Percentiles rank a stretch among this genome's conserved stretches.
These are phyloP conservation scores for Trichosporon ovoides DNA, from an alignment of 1,284 basidiomycete genomes.

Conservation along the genomic window DNA sequence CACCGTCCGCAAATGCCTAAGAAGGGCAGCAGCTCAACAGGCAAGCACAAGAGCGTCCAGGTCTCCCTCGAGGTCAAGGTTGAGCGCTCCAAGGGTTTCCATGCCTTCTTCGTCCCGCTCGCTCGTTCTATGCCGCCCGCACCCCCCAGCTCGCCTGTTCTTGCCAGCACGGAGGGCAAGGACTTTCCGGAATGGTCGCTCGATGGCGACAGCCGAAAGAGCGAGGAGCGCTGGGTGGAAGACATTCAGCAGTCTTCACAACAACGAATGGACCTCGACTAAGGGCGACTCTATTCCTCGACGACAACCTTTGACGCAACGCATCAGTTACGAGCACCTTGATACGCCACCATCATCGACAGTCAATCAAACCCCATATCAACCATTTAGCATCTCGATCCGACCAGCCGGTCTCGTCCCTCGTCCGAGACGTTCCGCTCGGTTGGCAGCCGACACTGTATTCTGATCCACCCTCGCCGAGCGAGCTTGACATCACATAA, in stretches of 20 bases:
- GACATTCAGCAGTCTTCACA: constrained; percentile 26
- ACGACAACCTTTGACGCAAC: neutral
- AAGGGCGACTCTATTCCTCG: neutral
- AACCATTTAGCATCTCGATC: neutral
- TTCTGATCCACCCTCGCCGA: neutral
- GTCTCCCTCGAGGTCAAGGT: constrained; percentile 41
- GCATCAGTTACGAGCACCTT: neutral
- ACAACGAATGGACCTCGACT: constrained; percentile 37
- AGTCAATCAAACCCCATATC: neutral
- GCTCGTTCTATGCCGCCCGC: constrained; percentile 32
- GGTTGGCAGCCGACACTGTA: neutral
- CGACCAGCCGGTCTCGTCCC: neutral
- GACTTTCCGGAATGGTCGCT: constrained; percentile 19
- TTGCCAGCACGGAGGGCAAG: constrained; percentile 16
- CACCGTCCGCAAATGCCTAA: constrained; percentile 27
- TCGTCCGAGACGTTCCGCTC: neutral
- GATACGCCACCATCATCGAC: neutral
- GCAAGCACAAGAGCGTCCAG: constrained; percentile 38
- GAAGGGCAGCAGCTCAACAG: constrained; percentile 28
- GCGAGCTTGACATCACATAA: neutral
- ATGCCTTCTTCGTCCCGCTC: constrained; percentile 42
- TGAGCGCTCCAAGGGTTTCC: constrained; percentile 39
- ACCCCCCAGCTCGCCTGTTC: constrained; percentile 37
- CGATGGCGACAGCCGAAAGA: neutral
- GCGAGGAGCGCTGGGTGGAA: constrained; percentile 40